Evolutionary conservation across 2,329 filamentous ascomycete species (phyloP).

Genomic region (Aspergillus calidoustus): DNA sequence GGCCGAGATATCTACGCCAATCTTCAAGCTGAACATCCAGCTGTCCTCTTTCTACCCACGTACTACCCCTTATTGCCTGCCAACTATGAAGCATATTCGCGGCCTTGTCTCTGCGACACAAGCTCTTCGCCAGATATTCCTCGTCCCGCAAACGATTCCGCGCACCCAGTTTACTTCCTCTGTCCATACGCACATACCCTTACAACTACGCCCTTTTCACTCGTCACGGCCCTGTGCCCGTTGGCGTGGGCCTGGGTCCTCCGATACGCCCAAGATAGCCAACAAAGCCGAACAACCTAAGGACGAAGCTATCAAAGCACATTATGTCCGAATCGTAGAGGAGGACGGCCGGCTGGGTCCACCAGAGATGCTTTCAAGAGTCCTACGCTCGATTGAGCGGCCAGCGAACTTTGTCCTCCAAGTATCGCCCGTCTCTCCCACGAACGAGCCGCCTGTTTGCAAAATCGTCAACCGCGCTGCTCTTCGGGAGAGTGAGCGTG

Average conservation of each 20-base stretch:
- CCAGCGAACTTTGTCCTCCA: constrained; percentile 57
- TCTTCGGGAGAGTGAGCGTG: constrained; percentile 52
- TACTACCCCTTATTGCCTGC: neutral
- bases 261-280: neutral
- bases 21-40: neutral
- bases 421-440: constrained; percentile 42
- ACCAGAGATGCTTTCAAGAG: constrained; percentile 33
- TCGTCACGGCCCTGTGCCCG: neutral
- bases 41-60: neutral
- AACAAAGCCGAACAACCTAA: constrained; percentile 24
- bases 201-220: constrained; percentile 26
- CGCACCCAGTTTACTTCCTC: constrained; percentile 20
- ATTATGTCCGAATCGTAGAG: constrained; percentile 41
- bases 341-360: constrained; percentile 37
- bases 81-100: constrained; percentile 39
- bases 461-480: constrained; percentile 67
- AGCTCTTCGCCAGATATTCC: constrained; percentile 37
- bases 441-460: constrained; percentile 64
- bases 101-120: constrained; percentile 39
- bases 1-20: neutral
- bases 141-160: constrained; percentile 26
- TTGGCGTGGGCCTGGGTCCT: neutral
- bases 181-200: constrained; percentile 15
- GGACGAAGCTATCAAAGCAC: constrained; percentile 41
- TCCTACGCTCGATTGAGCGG: constrained; percentile 54